Evolutionary conservation across 75 land plant species (phyloP), one percentile per base, ranked within the genome.

Genomic region (Adiantum capillusveneris): DNA sequence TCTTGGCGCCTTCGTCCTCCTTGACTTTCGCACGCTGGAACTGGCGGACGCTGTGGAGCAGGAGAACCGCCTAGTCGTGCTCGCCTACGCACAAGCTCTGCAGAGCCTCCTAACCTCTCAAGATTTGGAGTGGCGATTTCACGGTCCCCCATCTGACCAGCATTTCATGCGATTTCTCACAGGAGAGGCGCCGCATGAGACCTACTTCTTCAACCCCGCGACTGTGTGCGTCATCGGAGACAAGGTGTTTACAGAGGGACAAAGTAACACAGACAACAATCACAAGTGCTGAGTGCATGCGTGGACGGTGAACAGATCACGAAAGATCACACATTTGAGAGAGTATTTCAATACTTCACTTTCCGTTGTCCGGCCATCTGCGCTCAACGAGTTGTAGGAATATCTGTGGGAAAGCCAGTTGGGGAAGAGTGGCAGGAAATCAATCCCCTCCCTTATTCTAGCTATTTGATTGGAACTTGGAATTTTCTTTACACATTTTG

Each of bases 71-170:
- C n/a, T 54, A 18, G 29, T 52, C 39, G 63, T 68, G 19, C 63
- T 49, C 26, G 1, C 28, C 62, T 62, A 59, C 30, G 62, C 62
- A 31, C n/a, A 28, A 31, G 66, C 72, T 31, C 3, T 46, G 21
- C 13, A 27, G 27, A 49, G 43, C 19, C 56, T 41, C 31, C 30
- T 72, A 29, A 57, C 60, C 27, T 26, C 62, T 36, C 57, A 30
- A 21, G 71, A 72, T 53, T 72, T 92, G 53, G 97, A 92, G 77
- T 92, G 94, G 97, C 76, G 89, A 82, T 88, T 92, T 80, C 93
- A 87, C 43, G 97, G 97, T 26, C 97, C 97, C 0, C 88, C 86
- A n/a, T 17, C 73, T 13, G 64, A 69, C 69, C 94, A 92, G 71
- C 79, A 75, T 71, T 18, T 92, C 79, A 84, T 80, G 84, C 86